phyloP scores from a whole-genome alignment of 441 rosid species.

The Bocquillonia castaneifolia region DNA sequence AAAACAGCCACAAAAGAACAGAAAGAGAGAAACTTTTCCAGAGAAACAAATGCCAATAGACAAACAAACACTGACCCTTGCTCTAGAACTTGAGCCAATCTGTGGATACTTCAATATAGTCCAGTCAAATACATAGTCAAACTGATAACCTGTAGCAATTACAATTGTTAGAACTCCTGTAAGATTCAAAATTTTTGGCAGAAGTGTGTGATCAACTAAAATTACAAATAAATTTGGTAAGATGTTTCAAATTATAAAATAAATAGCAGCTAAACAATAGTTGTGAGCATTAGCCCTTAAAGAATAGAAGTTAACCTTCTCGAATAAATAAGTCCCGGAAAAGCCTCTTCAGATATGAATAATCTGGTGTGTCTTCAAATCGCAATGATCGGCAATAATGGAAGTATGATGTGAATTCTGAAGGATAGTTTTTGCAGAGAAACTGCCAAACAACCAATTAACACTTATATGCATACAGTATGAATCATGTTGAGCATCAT shows the following conservation, averaged over 20 bases:
- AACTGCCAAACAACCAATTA: slow-evolving; percentile 43
- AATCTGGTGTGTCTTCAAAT: slow-evolving; percentile 95
- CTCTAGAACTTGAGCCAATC: slow-evolving; percentile 67
- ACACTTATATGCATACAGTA: neutral
- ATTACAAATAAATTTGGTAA: neutral
- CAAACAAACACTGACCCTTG: slow-evolving; percentile 48
- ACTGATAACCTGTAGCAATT: slow-evolving; percentile 76
- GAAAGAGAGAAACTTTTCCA: slow-evolving; percentile 39
- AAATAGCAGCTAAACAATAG: neutral
- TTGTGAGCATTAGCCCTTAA: neutral
- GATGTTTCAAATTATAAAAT: slow-evolving; percentile 1
- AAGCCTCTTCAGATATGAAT: slow-evolving; percentile 87
- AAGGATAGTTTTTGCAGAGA: slow-evolving; percentile 81
- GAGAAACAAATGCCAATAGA: slow-evolving; percentile 34
- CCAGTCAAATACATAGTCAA: slow-evolving; percentile 94
- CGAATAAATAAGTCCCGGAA: slow-evolving; percentile 92
- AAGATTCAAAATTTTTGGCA: neutral
- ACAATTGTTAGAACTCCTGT: slow-evolving; percentile 21
- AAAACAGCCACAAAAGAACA: neutral
- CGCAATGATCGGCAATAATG: slow-evolving; percentile 88
- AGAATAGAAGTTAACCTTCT: slow-evolving; percentile 51
- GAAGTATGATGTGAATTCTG: slow-evolving; percentile 87
- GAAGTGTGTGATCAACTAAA: slow-evolving; percentile 2
- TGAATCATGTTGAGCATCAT: neutral
- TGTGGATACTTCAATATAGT: slow-evolving; percentile 88